Conservation (phyloP, 2,329 filamentous ascomycete genomes). For the Alternaria tenuissima region DNA sequence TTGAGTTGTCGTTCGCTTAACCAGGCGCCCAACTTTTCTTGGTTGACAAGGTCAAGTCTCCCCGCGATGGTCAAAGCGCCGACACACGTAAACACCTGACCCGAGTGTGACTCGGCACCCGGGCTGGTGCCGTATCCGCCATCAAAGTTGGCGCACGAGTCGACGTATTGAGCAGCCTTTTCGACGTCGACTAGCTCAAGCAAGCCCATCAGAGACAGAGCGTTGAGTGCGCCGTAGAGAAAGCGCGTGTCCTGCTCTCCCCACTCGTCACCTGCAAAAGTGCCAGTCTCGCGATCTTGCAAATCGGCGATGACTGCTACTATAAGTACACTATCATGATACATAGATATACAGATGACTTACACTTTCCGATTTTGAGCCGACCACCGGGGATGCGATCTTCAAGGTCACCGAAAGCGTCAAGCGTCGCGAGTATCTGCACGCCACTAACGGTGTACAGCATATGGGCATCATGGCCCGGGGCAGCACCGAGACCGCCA, state of each 20-base stretch:
- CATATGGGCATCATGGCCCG: conserved; percentile 94
- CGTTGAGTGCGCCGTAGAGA: conserved; percentile 88
- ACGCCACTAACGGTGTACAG: conserved; percentile 94
- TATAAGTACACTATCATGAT: conserved; percentile 32
- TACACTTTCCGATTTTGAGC: conserved; percentile 80
- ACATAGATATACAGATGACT: conserved; percentile 49
- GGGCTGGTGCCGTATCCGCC: conserved; percentile 91
- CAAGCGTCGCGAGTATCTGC: conserved; percentile 86
- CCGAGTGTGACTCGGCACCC: conserved; percentile 91
- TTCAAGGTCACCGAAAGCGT: conserved; percentile 86
- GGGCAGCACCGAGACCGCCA: conserved; percentile 93
- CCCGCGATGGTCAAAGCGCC: conserved; percentile 85
- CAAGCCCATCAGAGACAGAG: conserved; percentile 81
- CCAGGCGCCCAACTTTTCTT: conserved; percentile 85
- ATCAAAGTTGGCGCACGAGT: conserved; percentile 89
- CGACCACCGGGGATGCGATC: conserved; percentile 71
- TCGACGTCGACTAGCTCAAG: conserved; percentile 78
- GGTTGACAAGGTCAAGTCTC: conserved; percentile 81
- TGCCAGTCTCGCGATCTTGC: conserved; percentile 82
- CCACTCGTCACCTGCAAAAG: conserved; percentile 94
- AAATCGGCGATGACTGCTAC: conserved; percentile 76
- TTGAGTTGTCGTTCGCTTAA: conserved; percentile 90
- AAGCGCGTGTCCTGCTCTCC: conserved; percentile 96
- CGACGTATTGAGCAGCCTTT: conserved; percentile 80
- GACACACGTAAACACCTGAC: conserved; percentile 94